phyloP scores from a whole-genome alignment of 164 flowering plant genomes.

The Aristolochia fimbriata region DNA sequence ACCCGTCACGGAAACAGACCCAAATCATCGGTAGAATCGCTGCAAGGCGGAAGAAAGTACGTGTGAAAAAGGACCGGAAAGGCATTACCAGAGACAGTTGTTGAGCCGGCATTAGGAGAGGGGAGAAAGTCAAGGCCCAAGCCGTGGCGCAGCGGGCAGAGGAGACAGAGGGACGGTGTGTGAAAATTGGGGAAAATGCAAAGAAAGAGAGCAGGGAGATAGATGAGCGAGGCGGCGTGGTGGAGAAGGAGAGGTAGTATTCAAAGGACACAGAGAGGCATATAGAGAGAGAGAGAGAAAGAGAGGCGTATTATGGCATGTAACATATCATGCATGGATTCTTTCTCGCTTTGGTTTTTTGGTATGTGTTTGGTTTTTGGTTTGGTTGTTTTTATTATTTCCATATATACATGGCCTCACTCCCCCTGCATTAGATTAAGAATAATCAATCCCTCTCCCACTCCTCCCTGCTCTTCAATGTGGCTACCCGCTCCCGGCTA shows the following conservation, averaged over 20 bases:
- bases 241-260: conserved; percentile 4
- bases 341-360: not conserved
- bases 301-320: conserved; percentile 1
- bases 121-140: not conserved
- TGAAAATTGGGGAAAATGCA: not conserved
- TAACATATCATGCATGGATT: conserved; percentile 2
- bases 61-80: not conserved
- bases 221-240: not conserved
- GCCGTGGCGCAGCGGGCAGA: not conserved
- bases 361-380: too few relatives aligned
- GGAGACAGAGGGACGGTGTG: not conserved
- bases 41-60: not conserved
- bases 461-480: too few relatives aligned
- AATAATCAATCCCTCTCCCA: not conserved
- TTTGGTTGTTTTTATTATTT: not conserved
- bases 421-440: not conserved
- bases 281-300: not conserved
- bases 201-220: not conserved
- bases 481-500: too few relatives aligned
- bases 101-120: not conserved
- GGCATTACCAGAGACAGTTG: not conserved
- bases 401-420: not conserved
- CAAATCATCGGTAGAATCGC: not conserved
- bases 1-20: not conserved
- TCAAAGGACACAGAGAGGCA: conserved; percentile 2